phyloP scores from a whole-genome alignment of 2,329 filamentous ascomycete species.

The Fusarium floridanum region DNA sequence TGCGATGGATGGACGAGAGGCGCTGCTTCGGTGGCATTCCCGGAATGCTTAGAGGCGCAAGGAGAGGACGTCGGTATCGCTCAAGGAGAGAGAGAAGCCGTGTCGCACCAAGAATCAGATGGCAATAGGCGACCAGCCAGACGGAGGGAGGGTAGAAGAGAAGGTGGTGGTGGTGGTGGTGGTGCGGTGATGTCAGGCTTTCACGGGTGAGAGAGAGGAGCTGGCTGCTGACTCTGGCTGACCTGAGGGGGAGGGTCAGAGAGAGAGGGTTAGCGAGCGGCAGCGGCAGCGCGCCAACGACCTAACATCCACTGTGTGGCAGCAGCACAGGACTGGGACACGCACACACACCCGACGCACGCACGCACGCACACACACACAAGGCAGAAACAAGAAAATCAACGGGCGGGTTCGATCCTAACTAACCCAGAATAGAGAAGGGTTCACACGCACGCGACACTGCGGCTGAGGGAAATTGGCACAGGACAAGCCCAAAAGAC shows the following conservation, averaged over 20 bases:
- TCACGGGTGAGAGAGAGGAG: constrained; percentile 9
- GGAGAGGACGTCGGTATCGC: constrained; percentile 27
- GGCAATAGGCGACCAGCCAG: constrained; percentile 7
- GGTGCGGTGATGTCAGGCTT: constrained; percentile 35
- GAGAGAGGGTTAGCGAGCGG: constrained; percentile 36
- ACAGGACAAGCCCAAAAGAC: not conserved
- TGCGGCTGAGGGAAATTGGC: constrained; percentile 18
- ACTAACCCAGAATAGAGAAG: constrained; percentile 14
- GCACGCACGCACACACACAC: constrained; percentile 6
- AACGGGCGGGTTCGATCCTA: not conserved
- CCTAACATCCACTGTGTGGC: not conserved
- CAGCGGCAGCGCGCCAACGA: constrained; percentile 30
- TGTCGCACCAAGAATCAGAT: constrained; percentile 6
- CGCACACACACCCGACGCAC: constrained; percentile 1
- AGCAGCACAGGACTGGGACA: constrained; percentile 9
- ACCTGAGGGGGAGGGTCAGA: constrained; percentile 1
- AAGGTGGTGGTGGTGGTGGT: constrained; percentile 4
- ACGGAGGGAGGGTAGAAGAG: not conserved
- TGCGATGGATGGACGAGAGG: constrained; percentile 2
- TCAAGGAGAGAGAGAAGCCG: constrained; percentile 1
- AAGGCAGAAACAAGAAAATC: constrained; percentile 10
- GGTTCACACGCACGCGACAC: constrained; percentile 34
- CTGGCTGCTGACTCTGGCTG: constrained; percentile 7
- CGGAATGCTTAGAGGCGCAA: constrained; percentile 25
- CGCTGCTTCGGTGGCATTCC: constrained; percentile 25